Evolutionary conservation across 352 stramenopile species (phyloP).

Genomic region (Phytophthora fragariaefolia): DNA sequence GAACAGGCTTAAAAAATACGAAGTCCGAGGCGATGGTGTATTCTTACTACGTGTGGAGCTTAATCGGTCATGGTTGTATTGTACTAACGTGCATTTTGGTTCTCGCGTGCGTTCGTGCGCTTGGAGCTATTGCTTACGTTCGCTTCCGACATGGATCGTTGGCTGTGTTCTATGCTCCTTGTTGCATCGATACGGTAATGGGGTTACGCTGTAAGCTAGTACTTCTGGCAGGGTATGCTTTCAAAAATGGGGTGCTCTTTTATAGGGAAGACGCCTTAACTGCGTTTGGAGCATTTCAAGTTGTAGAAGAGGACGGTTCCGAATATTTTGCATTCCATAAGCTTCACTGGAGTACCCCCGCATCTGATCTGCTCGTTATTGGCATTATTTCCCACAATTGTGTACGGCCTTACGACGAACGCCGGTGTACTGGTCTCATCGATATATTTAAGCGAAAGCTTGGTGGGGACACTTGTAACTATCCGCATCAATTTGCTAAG

Average conservation of each 20-base stretch:
- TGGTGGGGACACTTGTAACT: constrained; percentile 9
- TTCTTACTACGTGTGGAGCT: constrained; percentile 35
- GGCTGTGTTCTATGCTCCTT: constrained; percentile 7
- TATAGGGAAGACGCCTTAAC: constrained; percentile 19
- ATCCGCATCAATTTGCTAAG: background rate
- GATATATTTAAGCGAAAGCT: constrained; percentile 15
- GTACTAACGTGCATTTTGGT: constrained; percentile 5
- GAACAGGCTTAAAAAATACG: constrained; percentile 7
- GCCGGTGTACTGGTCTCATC: constrained; percentile 1
- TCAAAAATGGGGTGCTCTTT: constrained; percentile 14
- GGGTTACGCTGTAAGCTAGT: constrained; percentile 18
- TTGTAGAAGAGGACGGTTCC: constrained; percentile 7
- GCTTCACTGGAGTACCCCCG: constrained; percentile 21
- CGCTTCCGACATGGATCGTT: constrained; percentile 10
- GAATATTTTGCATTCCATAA: constrained; percentile 29
- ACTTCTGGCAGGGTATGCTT: constrained; percentile 26
- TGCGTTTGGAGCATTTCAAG: constrained; percentile 19
- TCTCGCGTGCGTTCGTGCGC: constrained; percentile 7
- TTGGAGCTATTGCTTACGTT: constrained; percentile 11
- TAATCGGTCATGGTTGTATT: constrained; percentile 23
- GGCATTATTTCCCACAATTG: constrained; percentile 8
- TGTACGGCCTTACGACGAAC: constrained; percentile 8
- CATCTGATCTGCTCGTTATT: constrained; percentile 22
- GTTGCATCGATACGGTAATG: constrained; percentile 29
- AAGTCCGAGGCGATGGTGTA: background rate